Evolutionary conservation across 495 filamentous ascomycete genomes (phyloP).

Genomic region (Talaromyces borbonicus): DNA sequence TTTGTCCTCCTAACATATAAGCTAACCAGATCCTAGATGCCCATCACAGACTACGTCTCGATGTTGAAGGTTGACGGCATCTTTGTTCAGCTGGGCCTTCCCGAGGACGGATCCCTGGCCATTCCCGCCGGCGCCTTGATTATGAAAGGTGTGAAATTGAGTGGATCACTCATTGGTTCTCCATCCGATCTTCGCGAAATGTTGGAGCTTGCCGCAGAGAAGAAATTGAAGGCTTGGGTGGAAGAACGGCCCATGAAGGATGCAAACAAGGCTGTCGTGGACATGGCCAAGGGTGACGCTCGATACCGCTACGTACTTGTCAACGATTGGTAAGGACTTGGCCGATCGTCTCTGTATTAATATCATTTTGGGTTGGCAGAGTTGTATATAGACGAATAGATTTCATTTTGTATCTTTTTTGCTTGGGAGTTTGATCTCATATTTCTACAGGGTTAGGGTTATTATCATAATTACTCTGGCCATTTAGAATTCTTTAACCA

Average conservation of each 20-base stretch:
- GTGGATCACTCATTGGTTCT: slow-evolving; percentile 63
- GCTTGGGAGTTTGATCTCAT: no score
- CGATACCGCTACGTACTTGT: slow-evolving; percentile 69
- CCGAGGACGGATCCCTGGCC: slow-evolving; percentile 34
- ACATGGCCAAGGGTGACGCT: slow-evolving; percentile 59
- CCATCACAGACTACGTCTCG: slow-evolving; percentile 55
- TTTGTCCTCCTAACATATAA: slow-evolving; percentile 54
- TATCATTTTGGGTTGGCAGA: no score
- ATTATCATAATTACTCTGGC: no score
- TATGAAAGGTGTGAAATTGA: slow-evolving; percentile 56
- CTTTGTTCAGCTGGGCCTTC: slow-evolving; percentile 70
- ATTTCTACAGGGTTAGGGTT: no score
- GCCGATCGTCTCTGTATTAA: no score
- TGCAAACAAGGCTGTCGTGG: slow-evolving; percentile 53
- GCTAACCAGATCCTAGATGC: slow-evolving; percentile 51
- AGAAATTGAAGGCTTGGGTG: slow-evolving; percentile 67
- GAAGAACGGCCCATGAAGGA: slow-evolving; percentile 60
- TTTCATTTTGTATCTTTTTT: no score
- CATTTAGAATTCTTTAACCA: no score
- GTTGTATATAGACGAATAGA: no score
- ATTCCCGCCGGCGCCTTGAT: slow-evolving; percentile 53
- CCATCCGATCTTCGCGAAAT: slow-evolving; percentile 42
- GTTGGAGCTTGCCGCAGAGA: slow-evolving; percentile 65
- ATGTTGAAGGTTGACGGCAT: slow-evolving; percentile 59
- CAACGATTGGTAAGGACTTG: slow-evolving; percentile 37